These are phyloP conservation scores for Plasmopara viticola DNA, from an alignment of 352 stramenopile species.

Conservation along the genomic window DNA sequence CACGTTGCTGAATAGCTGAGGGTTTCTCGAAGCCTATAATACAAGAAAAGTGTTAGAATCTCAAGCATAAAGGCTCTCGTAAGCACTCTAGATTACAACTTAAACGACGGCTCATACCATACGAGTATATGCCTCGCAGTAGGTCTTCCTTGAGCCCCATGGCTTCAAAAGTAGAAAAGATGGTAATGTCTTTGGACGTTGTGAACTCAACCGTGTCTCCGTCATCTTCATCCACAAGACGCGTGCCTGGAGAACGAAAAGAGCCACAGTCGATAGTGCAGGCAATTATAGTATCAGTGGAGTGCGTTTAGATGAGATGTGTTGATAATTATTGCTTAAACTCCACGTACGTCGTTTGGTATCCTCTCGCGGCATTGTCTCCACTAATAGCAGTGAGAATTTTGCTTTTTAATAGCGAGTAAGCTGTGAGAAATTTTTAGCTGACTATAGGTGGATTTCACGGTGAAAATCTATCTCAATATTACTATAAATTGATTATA, in stretches of 20 bases:
- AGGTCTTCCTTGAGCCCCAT: conserved; percentile 92
- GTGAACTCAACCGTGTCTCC: conserved; percentile 85
- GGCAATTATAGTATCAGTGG: conserved; percentile 2
- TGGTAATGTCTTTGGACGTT: conserved; percentile 84
- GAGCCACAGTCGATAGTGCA: conserved; percentile 3
- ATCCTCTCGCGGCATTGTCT: conserved; percentile 20
- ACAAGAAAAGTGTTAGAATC: too few relatives aligned
- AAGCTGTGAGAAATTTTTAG: too few relatives aligned
- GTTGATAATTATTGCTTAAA: neutral
- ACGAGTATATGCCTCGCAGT: conserved; percentile 86
- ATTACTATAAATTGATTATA: too few relatives aligned
- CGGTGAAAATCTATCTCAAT: too few relatives aligned
- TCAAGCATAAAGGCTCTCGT: too few relatives aligned
- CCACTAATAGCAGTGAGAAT: conserved; percentile 1
- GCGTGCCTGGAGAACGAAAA: conserved; percentile 30
- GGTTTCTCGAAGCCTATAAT: conserved; percentile 92
- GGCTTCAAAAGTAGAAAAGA: conserved; percentile 85
- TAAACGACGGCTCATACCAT: conserved; percentile 27
- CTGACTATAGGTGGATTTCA: too few relatives aligned
- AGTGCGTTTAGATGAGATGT: conserved; percentile 4
- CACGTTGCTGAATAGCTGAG: conserved; percentile 97
- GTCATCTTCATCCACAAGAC: conserved; percentile 57
- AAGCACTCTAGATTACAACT: too few relatives aligned
- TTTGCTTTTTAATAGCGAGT: too few relatives aligned
- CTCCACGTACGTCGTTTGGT: conserved; percentile 21